Evolutionary conservation across 169 alveolate genomes (phyloP).

Genomic region (Perkinsus chesapeaki): DNA sequence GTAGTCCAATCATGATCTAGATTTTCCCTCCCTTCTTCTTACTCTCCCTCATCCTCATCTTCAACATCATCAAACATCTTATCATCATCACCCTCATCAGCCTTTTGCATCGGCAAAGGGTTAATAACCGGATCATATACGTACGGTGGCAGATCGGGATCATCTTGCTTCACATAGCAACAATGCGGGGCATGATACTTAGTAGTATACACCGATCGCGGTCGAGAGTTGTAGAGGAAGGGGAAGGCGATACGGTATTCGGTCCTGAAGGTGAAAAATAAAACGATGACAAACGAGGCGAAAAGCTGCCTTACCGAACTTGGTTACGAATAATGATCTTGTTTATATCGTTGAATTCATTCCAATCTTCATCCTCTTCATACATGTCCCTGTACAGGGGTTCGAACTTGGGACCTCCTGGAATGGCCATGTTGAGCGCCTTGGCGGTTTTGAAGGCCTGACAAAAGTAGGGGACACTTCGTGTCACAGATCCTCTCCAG

Average conservation of each 20-base stretch:
- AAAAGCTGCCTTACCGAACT: constrained; percentile 24
- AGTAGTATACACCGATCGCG: constrained; percentile 83
- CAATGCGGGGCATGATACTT: constrained; percentile 66
- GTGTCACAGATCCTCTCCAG: no score
- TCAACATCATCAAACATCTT: neutral
- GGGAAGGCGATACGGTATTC: constrained; percentile 99
- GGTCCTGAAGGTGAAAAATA: constrained; percentile 58
- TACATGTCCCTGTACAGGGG: constrained; percentile 93
- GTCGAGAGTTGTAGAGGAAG: constrained; percentile 92
- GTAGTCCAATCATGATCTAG: neutral
- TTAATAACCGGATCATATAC: constrained; percentile 90
- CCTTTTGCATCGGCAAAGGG: constrained; percentile 86
- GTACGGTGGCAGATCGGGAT: constrained; percentile 71
- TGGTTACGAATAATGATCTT: constrained; percentile 85
- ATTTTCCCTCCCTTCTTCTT: neutral
- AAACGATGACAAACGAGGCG: neutral
- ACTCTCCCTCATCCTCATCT: constrained; percentile 7
- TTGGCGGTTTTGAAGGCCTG: constrained; percentile 97
- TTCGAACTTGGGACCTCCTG: constrained; percentile 99
- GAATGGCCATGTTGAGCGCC: constrained; percentile 98
- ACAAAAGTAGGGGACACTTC: no score
- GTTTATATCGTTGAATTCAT: constrained; percentile 98
- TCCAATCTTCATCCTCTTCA: constrained; percentile 99
- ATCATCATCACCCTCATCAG: constrained; percentile 2
- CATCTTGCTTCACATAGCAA: constrained; percentile 80